A percentile compares a stretch with the other conserved stretches of the same genome.
These are phyloP conservation scores for Porogramme epimiltina DNA, from an alignment of 1,284 basidiomycete genomes.

Conservation along the genomic window DNA sequence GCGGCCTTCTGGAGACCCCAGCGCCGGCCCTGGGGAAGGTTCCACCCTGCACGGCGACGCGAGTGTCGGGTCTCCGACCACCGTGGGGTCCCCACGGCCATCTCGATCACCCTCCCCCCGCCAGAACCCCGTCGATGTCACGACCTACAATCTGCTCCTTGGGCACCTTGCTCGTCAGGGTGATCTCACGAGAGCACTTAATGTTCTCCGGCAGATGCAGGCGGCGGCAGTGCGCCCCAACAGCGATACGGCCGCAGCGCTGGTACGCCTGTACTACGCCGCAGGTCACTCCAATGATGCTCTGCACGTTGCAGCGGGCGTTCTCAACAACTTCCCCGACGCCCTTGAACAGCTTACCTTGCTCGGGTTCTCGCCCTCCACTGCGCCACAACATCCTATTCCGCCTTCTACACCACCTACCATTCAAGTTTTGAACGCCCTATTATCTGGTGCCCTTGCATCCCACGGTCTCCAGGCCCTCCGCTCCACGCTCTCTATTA, in stretches of 20 bases:
- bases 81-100: neutral
- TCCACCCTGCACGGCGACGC: conserved; percentile 35
- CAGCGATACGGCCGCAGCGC: conserved; percentile 46
- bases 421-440: conserved; percentile 57
- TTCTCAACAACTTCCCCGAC: conserved; percentile 38
- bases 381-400: conserved; percentile 7
- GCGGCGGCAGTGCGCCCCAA: conserved; percentile 47
- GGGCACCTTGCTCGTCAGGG: conserved; percentile 51
- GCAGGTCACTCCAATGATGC: conserved; percentile 49
- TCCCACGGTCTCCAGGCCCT: conserved; percentile 49
- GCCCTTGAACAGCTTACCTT: conserved; percentile 27
- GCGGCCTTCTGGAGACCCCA: conserved; percentile 23
- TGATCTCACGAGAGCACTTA: conserved; percentile 47
- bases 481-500: conserved; percentile 48
- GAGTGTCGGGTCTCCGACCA: neutral
- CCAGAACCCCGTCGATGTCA: conserved; percentile 37
- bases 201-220: conserved; percentile 51
- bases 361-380: conserved; percentile 15
- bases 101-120: neutral
- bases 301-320: conserved; percentile 46
- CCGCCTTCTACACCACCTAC: conserved; percentile 35
- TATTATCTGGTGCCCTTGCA: conserved; percentile 50
- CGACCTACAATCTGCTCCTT: conserved; percentile 68
- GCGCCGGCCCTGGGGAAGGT: conserved; percentile 32
- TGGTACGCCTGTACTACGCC: conserved; percentile 57